Base-by-base conservation (phyloP, 1,284 basidiomycete species). In the Rhodotorula sp. region DNA sequence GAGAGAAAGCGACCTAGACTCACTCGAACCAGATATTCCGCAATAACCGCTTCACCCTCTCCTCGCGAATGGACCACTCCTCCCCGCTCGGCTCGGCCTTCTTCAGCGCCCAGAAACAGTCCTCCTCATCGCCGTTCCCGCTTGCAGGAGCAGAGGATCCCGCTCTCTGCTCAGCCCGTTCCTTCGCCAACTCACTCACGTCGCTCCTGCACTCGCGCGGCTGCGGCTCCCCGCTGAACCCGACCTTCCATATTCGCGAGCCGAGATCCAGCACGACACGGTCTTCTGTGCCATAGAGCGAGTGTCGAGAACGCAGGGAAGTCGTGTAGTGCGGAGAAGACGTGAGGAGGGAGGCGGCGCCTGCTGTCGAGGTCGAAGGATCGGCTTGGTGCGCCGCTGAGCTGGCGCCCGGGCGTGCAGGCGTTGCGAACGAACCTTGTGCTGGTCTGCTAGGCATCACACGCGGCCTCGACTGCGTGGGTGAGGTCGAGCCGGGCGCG, bases 171-270 rank as follows among this genome's bases (percentile, higher is more conserved):
- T 46, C 54, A 16, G 22, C 55, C 11, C 34, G 28, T 55, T 69
- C 70, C 20, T 20, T 26, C 53, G 64, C 68, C 31, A 68, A 48
- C 24, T 68, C 52, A 2, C 10, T 64, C n/a, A 63, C 65, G 51
- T 75, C 77, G 44, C 58, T 71, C 53, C 79, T 91, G 88, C 31
- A 92, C 86, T 71, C 91, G 87, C 91, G 81, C 22, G 91, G 90
- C 68, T 85, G 84, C n/a, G 89, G 88, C 82, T 93, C 91, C 26
- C 91, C 91, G 78, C 89, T 91, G 81, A 93, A 92, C 2, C 92
- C 91, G 13, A 90, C 88, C 80, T 91, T 92, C 90, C 91, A 92
- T 67, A 92, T 84, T 60, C 86, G 84, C 58, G 89, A 91, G 55
- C 91, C 91, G 37, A 90, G 87, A 78, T 94, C 91, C 69, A 93